A percentile compares a stretch with the other conserved stretches of the same genome.
phyloP scores from a whole-genome alignment of 2,329 filamentous ascomycete species.

The Scorias spongiosa region DNA sequence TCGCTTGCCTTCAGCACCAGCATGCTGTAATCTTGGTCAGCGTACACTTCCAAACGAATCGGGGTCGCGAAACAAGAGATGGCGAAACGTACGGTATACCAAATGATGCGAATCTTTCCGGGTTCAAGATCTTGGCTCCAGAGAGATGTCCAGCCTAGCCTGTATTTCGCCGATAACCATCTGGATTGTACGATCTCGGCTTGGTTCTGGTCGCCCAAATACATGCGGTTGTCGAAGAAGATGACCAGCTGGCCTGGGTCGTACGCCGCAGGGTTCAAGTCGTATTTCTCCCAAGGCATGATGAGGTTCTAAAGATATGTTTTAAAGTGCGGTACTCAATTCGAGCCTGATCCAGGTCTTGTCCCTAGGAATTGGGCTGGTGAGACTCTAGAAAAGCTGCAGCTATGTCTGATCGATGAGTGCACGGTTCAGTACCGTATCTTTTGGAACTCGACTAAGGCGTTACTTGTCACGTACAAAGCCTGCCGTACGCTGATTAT shows the following conservation, averaged over 20 bases:
- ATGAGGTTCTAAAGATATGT: background rate
- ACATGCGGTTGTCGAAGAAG: conserved; percentile 18
- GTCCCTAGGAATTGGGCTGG: too few relatives aligned
- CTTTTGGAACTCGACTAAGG: too few relatives aligned
- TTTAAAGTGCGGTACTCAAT: too few relatives aligned
- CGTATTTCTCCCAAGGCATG: background rate
- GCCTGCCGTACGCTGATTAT: too few relatives aligned
- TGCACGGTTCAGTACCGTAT: too few relatives aligned
- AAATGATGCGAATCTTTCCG: conserved; percentile 16
- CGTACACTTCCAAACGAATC: too few relatives aligned
- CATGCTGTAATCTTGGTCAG: conserved; percentile 9
- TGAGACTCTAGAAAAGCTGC: too few relatives aligned
- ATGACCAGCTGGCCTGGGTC: conserved; percentile 18
- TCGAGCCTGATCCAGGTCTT: too few relatives aligned
- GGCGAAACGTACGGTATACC: conserved; percentile 13
- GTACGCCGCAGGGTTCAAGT: conserved; percentile 3
- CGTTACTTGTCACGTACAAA: too few relatives aligned
- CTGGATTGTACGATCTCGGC: conserved; percentile 12
- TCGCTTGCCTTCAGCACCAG: conserved; percentile 15
- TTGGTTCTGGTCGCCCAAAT: conserved; percentile 11
- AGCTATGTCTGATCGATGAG: too few relatives aligned
- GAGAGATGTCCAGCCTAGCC: conserved; percentile 12
- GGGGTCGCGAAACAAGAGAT: background rate
- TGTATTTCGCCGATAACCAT: conserved; percentile 12
- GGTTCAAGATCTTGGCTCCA: conserved; percentile 13